Evolutionary conservation across 2,329 filamentous ascomycete genomes (phyloP).

Genomic region (Hypoxylon rubiginosum): DNA sequence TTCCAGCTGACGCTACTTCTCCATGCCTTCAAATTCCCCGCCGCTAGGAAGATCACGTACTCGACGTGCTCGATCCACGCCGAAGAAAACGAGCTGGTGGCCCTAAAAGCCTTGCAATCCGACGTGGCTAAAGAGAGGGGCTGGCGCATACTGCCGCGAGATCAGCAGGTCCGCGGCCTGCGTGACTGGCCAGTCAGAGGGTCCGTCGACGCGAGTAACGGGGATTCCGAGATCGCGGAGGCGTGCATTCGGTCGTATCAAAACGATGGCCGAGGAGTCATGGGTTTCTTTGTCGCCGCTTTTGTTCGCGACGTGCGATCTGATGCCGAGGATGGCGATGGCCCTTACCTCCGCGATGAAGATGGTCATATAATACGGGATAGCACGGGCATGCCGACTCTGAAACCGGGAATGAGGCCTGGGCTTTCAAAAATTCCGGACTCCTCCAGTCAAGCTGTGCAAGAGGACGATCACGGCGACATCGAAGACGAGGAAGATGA

Average conservation of each 20-base stretch:
- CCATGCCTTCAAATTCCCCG: constrained; percentile 87
- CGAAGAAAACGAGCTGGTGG: constrained; percentile 90
- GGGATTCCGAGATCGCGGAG: constrained; percentile 70
- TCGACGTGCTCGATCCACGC: constrained; percentile 93
- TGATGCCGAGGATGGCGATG: constrained; percentile 40
- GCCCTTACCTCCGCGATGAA: constrained; percentile 50
- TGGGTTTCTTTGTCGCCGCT: constrained; percentile 95
- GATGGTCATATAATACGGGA: constrained; percentile 51
- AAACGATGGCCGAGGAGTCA: constrained; percentile 84
- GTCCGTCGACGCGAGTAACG: constrained; percentile 62
- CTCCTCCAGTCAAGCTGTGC: constrained; percentile 52
- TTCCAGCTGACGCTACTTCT: constrained; percentile 87
- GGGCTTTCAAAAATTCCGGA: constrained; percentile 56
- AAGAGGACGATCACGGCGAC: constrained; percentile 58
- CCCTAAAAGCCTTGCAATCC: constrained; percentile 77
- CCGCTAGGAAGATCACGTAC: constrained; percentile 83
- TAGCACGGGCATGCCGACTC: constrained; percentile 49
- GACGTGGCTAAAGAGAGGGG: constrained; percentile 74
- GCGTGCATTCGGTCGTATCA: constrained; percentile 87
- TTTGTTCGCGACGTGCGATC: constrained; percentile 74
- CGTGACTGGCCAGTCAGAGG: constrained; percentile 79
- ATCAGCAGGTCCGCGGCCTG: constrained; percentile 82
- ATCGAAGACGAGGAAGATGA: constrained; percentile 48
- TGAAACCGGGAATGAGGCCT: constrained; percentile 46
- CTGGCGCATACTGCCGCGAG: constrained; percentile 81